Evolutionary conservation across 2,329 filamentous ascomycete species (phyloP).

Genomic region (Sclerotinia minor): DNA sequence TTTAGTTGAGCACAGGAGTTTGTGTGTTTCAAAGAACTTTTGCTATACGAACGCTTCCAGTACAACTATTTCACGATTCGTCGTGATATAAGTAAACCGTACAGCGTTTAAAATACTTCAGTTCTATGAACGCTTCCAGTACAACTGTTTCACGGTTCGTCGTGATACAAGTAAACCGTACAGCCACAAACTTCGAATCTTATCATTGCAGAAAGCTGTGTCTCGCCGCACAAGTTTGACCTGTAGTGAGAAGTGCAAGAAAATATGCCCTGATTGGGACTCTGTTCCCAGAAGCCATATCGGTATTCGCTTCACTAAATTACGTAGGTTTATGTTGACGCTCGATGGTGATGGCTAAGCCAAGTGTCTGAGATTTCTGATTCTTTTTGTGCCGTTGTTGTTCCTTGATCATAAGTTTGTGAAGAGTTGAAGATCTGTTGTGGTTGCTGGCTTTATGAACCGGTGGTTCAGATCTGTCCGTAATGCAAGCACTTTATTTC

Average conservation of each 20-base stretch:
- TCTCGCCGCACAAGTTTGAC: conserved; percentile 2
- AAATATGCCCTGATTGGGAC: not conserved
- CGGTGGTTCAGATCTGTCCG: conserved; percentile 15
- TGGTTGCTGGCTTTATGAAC: conserved; percentile 16
- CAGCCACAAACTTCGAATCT: conserved; percentile 5
- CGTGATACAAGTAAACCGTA: conserved; percentile 20
- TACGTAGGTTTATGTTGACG: conserved; percentile 7
- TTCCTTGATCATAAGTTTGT: conserved; percentile 11
- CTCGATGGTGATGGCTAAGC: conserved; percentile 20
- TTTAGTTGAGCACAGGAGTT: conserved; percentile 9
- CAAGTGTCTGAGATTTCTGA: conserved; percentile 7
- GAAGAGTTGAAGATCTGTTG: conserved; percentile 16
- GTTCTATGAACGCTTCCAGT: conserved; percentile 11
- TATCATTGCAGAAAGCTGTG: conserved; percentile 16
- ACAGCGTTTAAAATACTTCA: conserved; percentile 1
- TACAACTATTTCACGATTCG: conserved; percentile 5
- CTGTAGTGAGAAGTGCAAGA: conserved; percentile 14
- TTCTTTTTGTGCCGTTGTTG: conserved; percentile 9
- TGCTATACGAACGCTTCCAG: conserved; percentile 14
- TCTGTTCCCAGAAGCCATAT: not conserved
- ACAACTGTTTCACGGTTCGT: not conserved
- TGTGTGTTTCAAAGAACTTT: conserved; percentile 9
- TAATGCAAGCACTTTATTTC: conserved; percentile 15
- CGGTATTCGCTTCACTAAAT: conserved; percentile 8
- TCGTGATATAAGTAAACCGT: conserved; percentile 7